Percentiles rank a stretch among this genome's conserved stretches.
These are phyloP conservation scores for Pichia sp. DNA, from an alignment of 1,139 yeast species.

Conservation along the genomic window DNA sequence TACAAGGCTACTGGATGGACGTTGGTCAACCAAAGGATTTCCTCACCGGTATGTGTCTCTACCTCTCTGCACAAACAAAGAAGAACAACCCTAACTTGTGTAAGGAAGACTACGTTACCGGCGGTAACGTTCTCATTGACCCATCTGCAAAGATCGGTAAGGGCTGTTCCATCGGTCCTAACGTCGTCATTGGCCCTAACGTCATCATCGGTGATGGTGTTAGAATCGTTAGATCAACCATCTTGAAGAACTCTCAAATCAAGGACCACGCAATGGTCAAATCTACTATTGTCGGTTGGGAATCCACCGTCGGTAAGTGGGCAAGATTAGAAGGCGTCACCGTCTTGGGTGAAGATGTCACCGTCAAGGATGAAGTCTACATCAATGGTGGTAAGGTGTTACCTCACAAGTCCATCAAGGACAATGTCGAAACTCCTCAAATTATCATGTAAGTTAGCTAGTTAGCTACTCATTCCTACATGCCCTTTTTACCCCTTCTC, in stretches of 20 bases:
- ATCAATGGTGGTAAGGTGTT: slow-evolving; percentile 98
- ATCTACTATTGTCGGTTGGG: slow-evolving; percentile 98
- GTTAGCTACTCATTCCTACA: too few relatives aligned
- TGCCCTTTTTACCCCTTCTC: too few relatives aligned
- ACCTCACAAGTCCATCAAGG: slow-evolving; percentile 96
- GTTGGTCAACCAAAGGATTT: slow-evolving; percentile 99
- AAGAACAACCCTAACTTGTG: slow-evolving; percentile 67
- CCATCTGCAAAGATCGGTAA: slow-evolving; percentile 92
- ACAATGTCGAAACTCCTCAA: slow-evolving; percentile 95
- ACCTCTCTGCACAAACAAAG: slow-evolving; percentile 81
- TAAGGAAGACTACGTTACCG: slow-evolving; percentile 64
- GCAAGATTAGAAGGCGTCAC: slow-evolving; percentile 98
- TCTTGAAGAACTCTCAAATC: slow-evolving; percentile 83
- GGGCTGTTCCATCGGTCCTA: slow-evolving; percentile 95
- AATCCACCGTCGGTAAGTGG: slow-evolving; percentile 98
- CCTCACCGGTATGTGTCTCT: slow-evolving; percentile 91
- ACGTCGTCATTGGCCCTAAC: slow-evolving; percentile 96
- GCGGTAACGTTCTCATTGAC: slow-evolving; percentile 93
- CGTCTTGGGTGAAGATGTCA: slow-evolving; percentile 98
- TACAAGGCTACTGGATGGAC: slow-evolving; percentile 99
- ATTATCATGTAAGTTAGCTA: slow-evolving; percentile 70
- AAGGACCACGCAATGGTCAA: slow-evolving; percentile 98
- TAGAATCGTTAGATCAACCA: slow-evolving; percentile 93
- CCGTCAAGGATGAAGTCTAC: slow-evolving; percentile 96
- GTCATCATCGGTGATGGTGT: slow-evolving; percentile 98